Evolutionary conservation across 1,139 yeast species (phyloP).

Genomic region (Geotrichum restrictum): DNA sequence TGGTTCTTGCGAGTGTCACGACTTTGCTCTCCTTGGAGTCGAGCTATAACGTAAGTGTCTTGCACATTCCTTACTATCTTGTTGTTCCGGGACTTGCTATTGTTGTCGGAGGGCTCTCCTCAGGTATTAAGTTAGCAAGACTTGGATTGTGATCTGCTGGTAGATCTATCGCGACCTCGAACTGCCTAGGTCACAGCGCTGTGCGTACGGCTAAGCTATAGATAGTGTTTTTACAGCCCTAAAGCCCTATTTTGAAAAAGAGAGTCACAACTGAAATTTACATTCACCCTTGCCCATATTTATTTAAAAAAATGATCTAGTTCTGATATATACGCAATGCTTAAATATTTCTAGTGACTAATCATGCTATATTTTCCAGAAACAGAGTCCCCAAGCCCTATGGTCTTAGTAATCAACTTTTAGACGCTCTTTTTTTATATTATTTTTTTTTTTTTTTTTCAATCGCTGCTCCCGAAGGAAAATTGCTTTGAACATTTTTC

Average conservation of each 20-base stretch:
- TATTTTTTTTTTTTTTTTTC: not conserved
- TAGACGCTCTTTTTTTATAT: too few species aligned
- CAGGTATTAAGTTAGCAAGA: slow-evolving; percentile 8
- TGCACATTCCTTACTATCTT: slow-evolving; percentile 25
- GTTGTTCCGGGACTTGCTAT: slow-evolving; percentile 22
- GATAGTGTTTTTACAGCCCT: too few species aligned
- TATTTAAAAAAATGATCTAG: not conserved
- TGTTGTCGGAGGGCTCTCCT: slow-evolving; percentile 5
- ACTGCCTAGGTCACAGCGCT: too few species aligned
- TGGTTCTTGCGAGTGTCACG: slow-evolving; percentile 27
- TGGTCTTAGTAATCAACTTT: too few species aligned
- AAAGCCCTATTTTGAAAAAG: not conserved
- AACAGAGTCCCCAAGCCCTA: too few species aligned
- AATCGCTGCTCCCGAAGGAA: not conserved
- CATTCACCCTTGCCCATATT: not conserved
- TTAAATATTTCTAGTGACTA: too few species aligned
- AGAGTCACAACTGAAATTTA: not conserved
- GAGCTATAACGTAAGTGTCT: slow-evolving; percentile 29
- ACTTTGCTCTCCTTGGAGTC: slow-evolving; percentile 32
- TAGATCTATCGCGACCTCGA: too few species aligned
- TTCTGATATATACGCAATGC: not conserved
- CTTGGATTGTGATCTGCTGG: slow-evolving; percentile 4
- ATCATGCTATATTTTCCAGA: too few species aligned
- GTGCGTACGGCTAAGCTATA: too few species aligned
- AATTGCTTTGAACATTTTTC: slow-evolving; percentile 8